A percentile compares a stretch with the other conserved stretches of the same genome.
Evolutionary conservation across 176 grass and related monocot genomes (phyloP).

Genomic region (Raddia guianensis): DNA sequence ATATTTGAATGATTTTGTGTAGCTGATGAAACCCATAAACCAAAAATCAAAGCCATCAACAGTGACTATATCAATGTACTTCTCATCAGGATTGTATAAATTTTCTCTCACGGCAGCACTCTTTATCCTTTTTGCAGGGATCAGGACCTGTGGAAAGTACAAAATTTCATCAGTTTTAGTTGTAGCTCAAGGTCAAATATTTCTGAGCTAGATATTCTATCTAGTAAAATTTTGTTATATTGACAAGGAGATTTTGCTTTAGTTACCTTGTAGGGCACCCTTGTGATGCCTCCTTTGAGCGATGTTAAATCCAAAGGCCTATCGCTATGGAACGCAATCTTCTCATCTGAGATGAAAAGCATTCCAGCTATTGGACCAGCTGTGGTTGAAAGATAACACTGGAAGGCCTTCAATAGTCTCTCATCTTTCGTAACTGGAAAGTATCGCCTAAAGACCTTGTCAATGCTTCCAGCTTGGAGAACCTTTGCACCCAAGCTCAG

Average conservation of each 20-base stretch:
- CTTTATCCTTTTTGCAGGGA: conserved; percentile 68
- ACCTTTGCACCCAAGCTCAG: conserved; percentile 62
- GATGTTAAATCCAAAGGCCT: conserved; percentile 66
- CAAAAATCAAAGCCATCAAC: conserved; percentile 86
- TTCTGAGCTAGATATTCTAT: not conserved
- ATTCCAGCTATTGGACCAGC: conserved; percentile 77
- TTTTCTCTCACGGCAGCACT: conserved; percentile 59
- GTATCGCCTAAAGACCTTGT: conserved; percentile 64
- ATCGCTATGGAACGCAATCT: conserved; percentile 71
- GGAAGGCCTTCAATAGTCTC: conserved; percentile 74
- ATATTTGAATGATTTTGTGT: conserved; percentile 59
- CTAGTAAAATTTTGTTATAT: conserved; percentile 15
- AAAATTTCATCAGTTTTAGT: conserved; percentile 32
- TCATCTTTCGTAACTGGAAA: conserved; percentile 65
- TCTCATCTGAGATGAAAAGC: conserved; percentile 74
- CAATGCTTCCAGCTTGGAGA: conserved; percentile 65
- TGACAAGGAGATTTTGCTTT: conserved; percentile 17
- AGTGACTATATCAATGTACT: conserved; percentile 81
- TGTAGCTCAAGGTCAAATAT: conserved; percentile 3
- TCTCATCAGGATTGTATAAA: conserved; percentile 71
- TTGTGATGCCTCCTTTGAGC: conserved; percentile 43
- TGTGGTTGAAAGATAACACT: conserved; percentile 88
- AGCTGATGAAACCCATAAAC: conserved; percentile 88
- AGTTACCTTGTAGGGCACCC: conserved; percentile 82
- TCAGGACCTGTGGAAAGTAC: conserved; percentile 56